phyloP scores from a whole-genome alignment of 2,329 filamentous ascomycete genomes.

The Fusarium fujikuroi region DNA sequence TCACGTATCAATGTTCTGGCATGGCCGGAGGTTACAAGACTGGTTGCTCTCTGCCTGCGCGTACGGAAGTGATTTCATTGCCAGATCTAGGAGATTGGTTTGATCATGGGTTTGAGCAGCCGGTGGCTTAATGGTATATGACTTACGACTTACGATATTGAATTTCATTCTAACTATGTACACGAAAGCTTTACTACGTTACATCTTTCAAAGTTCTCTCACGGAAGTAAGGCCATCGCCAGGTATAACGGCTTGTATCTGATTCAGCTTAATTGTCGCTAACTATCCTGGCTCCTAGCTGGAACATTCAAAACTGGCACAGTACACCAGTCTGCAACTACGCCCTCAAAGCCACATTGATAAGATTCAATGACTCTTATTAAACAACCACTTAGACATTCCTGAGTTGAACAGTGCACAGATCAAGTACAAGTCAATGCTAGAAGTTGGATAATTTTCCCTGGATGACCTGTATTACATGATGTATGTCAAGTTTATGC shows the following conservation, averaged over 20 bases:
- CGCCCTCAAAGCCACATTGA: background rate
- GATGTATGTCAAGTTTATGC: background rate
- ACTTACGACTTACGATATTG: background rate
- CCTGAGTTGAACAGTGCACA: background rate
- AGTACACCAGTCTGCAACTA: background rate
- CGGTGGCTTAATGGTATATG: background rate
- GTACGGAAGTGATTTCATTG: constrained; percentile 16
- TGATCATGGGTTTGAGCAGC: constrained; percentile 13
- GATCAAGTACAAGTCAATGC: background rate
- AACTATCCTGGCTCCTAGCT: background rate
- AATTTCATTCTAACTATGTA: background rate
- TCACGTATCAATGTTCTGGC: constrained; percentile 1
- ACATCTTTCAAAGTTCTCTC: background rate
- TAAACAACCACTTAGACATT: background rate
- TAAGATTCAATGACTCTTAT: background rate
- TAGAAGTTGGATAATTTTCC: no score
- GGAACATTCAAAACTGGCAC: background rate
- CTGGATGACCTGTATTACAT: background rate
- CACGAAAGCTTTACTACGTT: background rate
- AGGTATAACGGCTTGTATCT: background rate
- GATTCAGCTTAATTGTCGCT: background rate
- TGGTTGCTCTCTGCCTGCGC: background rate
- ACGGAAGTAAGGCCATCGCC: background rate
- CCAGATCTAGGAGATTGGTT: constrained; percentile 26
- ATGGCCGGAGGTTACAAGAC: constrained; percentile 2